Evolutionary conservation across 768 basidiomycete genomes (phyloP), one percentile per base, ranked within the genome.

Genomic region (Agaricus blazei): DNA sequence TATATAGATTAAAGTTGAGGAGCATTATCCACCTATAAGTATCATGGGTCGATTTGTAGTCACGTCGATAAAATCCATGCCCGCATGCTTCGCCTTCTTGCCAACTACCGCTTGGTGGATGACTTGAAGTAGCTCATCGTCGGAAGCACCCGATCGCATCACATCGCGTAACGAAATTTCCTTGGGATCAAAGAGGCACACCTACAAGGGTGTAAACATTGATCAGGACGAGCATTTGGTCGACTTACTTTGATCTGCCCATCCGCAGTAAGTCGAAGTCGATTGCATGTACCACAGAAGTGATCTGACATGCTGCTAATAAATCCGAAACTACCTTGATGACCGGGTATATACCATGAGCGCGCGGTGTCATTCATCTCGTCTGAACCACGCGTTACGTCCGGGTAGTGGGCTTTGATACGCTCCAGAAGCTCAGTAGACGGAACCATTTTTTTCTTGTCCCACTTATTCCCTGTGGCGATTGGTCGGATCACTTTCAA

Each of bases 251-350:
- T 95, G 61, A 95, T 89, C 65, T 93, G 83, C 5, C 93, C 92
- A 62, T 95, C 92, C 11, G 91, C 88, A n/a, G 90, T 93, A 45
- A 95, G 75, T 41, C 93, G 77, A 48, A 94, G 73, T 54, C 92
- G 79, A 63, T 91, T 93, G 72, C 92, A 95, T 1, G 85, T 84
- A 1, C 82, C 78, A 68, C 92, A 94, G 63, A 95, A 93, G 69
- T 93, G 92, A 68, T 95, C 91, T 15, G 90, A 93, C 92, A 93
- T 93, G 73, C 88, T 91, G 64, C 84, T 90, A 64, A 95, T 95
- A 70, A 94, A 92, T n/a, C 86, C 92, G 67, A 86, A 79, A 65
- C 75, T 81, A 24, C 91, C 92, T 57, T 58, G 60, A 64, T 85
- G 81, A 4, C 85, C 87, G 0, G 87, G 88, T 51, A 93, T 81